phyloP scores from a whole-genome alignment of 2,329 filamentous ascomycete species.

The Cercospora janseana region DNA sequence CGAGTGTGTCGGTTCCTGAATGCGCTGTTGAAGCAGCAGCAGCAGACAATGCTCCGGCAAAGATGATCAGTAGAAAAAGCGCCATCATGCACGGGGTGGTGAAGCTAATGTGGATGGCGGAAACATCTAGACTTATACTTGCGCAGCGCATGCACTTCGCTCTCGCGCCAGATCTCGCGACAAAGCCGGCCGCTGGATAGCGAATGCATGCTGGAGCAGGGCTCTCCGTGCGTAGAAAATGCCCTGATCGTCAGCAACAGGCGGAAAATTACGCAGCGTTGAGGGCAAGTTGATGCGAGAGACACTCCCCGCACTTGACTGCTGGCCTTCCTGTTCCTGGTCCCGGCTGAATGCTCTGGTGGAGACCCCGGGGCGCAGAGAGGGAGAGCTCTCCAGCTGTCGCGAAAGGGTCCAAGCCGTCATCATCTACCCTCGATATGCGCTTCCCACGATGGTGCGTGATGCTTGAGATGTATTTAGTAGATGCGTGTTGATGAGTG shows the following conservation, averaged over 20 bases:
- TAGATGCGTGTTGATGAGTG: not conserved
- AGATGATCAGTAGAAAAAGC: not conserved
- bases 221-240: constrained; percentile 1
- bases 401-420: not conserved
- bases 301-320: constrained; percentile 18
- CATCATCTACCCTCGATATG: not conserved
- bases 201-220: constrained; percentile 10
- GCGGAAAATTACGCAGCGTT: constrained; percentile 17
- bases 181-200: constrained; percentile 1
- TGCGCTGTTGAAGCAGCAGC: constrained; percentile 5
- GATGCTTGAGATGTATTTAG: not conserved
- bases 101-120: not conserved
- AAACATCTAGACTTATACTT: constrained; percentile 11
- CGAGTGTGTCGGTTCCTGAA: constrained; percentile 29
- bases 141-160: not conserved
- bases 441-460: too few relatives aligned
- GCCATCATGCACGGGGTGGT: not conserved
- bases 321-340: constrained; percentile 15
- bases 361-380: not conserved
- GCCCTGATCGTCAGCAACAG: not conserved
- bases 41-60: too few relatives aligned
- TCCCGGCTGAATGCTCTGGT: constrained; percentile 14
- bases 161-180: constrained; percentile 6
- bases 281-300: not conserved
- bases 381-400: not conserved